A percentile compares a stretch with the other conserved stretches of the same genome.
phyloP scores from a whole-genome alignment of 345 rosid genomes.

The Eucalyptus globulus region DNA sequence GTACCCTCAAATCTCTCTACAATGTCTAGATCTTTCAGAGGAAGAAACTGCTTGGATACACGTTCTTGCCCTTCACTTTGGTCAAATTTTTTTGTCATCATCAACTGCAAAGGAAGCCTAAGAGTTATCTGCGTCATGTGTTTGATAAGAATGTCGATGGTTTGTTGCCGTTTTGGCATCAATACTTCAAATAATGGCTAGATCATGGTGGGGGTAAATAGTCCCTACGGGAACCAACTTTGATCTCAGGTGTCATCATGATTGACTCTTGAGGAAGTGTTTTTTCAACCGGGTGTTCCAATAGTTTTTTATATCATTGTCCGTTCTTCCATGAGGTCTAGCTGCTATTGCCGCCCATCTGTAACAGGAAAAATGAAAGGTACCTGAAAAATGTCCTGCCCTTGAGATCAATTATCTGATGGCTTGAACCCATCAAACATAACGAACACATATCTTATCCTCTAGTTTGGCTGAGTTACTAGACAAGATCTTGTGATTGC shows the following conservation, averaged over 20 bases:
- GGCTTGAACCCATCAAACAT: not conserved
- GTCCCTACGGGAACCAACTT: not conserved
- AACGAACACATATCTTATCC: not conserved
- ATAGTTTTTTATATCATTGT: not conserved
- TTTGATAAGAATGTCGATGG: not conserved
- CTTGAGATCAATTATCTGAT: not conserved
- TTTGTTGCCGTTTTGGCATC: not conserved
- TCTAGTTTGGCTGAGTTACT: not conserved
- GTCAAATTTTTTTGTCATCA: not conserved
- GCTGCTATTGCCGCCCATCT: not conserved
- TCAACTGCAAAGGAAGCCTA: not conserved
- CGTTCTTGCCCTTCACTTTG: not conserved
- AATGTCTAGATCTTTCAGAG: not conserved
- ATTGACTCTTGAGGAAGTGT: not conserved
- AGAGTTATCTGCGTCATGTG: not conserved
- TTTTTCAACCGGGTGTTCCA: not conserved
- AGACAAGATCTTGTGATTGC: not conserved
- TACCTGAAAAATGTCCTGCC: not conserved
- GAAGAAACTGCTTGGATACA: not conserved
- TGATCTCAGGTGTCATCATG: not conserved
- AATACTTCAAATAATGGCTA: not conserved
- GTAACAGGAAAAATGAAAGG: not conserved
- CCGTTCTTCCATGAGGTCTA: not conserved
- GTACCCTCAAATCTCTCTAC: not conserved
- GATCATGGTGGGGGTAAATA: not conserved